These are phyloP conservation scores for Lyophyllum atratum DNA, from an alignment of 768 basidiomycete genomes.

Conservation along the genomic window DNA sequence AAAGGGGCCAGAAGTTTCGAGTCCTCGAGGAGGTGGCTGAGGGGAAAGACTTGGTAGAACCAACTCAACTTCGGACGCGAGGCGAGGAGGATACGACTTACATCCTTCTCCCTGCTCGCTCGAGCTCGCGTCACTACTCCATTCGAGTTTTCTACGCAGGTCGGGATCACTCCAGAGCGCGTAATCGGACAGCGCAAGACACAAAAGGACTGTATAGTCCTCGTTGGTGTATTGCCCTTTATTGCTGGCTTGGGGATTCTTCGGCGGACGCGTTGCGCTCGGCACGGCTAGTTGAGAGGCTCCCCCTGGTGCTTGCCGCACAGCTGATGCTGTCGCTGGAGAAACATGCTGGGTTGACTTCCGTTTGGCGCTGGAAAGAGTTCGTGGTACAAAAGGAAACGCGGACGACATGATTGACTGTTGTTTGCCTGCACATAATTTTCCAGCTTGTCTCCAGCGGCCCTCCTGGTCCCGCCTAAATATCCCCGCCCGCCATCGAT, in stretches of 20 bases:
- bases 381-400: conserved; percentile 51
- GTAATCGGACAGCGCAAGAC: conserved; percentile 71
- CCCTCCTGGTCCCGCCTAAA: too few species aligned
- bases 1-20: conserved; percentile 35
- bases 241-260: background rate
- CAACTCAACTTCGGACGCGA: conserved; percentile 14
- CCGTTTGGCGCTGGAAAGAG: conserved; percentile 38
- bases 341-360: background rate
- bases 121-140: conserved; percentile 19
- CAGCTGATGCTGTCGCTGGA: background rate
- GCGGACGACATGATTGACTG: conserved; percentile 23
- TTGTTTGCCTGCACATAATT: too few species aligned
- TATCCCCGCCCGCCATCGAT: too few species aligned
- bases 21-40: conserved; percentile 51
- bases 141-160: conserved; percentile 50
- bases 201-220: conserved; percentile 52
- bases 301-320: background rate
- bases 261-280: background rate
- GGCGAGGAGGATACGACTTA: conserved; percentile 32
- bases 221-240: conserved; percentile 23
- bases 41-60: conserved; percentile 52
- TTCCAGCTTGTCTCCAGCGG: too few species aligned
- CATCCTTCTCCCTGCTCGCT: conserved; percentile 34
- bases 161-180: conserved; percentile 65
- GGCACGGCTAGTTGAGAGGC: background rate